Percentiles rank a stretch among this genome's conserved stretches.
phyloP scores from a whole-genome alignment of 2,329 filamentous ascomycete genomes.

The Claviceps monticola region DNA sequence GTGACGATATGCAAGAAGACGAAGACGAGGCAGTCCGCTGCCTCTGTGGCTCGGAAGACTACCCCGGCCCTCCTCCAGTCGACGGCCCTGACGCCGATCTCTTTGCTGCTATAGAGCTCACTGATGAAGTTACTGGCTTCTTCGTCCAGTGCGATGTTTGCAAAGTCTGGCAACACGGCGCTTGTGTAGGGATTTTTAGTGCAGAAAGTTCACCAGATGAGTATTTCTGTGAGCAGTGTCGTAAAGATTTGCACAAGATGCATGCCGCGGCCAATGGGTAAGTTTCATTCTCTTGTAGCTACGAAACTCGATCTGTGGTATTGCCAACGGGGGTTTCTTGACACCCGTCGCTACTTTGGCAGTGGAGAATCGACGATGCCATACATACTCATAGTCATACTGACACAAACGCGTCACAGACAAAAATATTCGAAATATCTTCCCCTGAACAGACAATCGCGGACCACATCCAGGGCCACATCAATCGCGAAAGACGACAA shows the following conservation, averaged over 20 bases:
- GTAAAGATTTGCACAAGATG: slow-evolving; percentile 80
- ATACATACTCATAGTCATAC: slow-evolving; percentile 20
- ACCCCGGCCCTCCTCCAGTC: slow-evolving; percentile 66
- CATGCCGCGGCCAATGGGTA: slow-evolving; percentile 74
- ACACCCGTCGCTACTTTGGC: too few species aligned
- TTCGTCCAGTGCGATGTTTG: slow-evolving; percentile 97
- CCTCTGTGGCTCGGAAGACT: slow-evolving; percentile 88
- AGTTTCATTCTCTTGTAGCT: slow-evolving; percentile 22
- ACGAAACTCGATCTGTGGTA: neutral
- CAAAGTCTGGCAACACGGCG: slow-evolving; percentile 97
- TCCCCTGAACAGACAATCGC: slow-evolving; percentile 42
- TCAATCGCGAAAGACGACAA: slow-evolving; percentile 52
- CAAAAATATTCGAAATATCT: slow-evolving; percentile 55
- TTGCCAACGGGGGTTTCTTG: neutral
- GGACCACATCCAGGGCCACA: slow-evolving; percentile 44
- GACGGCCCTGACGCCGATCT: slow-evolving; percentile 44
- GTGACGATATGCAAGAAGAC: slow-evolving; percentile 55
- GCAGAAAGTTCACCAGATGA: slow-evolving; percentile 87
- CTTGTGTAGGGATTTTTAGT: slow-evolving; percentile 92
- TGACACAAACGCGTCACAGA: slow-evolving; percentile 30
- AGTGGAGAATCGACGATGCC: too few species aligned
- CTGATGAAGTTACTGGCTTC: slow-evolving; percentile 81
- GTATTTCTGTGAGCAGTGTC: slow-evolving; percentile 94
- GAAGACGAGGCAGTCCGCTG: slow-evolving; percentile 94
- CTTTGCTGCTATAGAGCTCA: slow-evolving; percentile 47